Evolutionary conservation across 306 rosid genomes (phyloP).

Genomic region (Boehmeria nivea): DNA sequence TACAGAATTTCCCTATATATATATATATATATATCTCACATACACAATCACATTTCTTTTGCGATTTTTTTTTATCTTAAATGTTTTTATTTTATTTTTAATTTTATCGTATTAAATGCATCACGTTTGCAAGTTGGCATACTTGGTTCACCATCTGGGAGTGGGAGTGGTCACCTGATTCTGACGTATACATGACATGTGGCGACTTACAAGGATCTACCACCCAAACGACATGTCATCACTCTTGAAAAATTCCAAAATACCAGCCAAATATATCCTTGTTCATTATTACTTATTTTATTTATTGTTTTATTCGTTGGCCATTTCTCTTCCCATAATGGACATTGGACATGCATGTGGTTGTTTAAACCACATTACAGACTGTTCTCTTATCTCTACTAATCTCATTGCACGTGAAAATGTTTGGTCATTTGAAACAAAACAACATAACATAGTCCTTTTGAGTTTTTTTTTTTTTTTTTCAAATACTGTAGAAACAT

Average conservation of each 20-base stretch:
- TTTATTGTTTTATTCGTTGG: neutral
- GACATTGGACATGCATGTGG: neutral
- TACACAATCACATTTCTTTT: no score
- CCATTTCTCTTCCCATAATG: neutral
- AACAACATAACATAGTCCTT: neutral
- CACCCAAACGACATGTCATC: conserved; percentile 15
- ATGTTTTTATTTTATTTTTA: no score
- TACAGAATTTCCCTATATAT: no score
- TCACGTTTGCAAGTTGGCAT: conserved; percentile 16
- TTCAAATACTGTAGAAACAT: neutral
- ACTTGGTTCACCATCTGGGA: conserved; percentile 4
- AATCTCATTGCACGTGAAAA: no score
- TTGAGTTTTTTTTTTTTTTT: neutral
- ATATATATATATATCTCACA: no score
- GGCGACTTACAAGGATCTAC: conserved; percentile 3
- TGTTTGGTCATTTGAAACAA: no score
- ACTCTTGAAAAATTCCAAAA: neutral
- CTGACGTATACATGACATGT: conserved; percentile 10
- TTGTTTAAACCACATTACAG: neutral
- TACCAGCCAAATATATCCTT: conserved; percentile 5
- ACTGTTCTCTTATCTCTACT: no score
- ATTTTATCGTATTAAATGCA: neutral
- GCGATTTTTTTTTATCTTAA: no score
- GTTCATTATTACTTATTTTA: conserved; percentile 4
- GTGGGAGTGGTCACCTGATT: conserved; percentile 22